These are phyloP conservation scores for Dactylonectria macrodidyma DNA, from an alignment of 2,329 filamentous ascomycete genomes.

Conservation along the genomic window DNA sequence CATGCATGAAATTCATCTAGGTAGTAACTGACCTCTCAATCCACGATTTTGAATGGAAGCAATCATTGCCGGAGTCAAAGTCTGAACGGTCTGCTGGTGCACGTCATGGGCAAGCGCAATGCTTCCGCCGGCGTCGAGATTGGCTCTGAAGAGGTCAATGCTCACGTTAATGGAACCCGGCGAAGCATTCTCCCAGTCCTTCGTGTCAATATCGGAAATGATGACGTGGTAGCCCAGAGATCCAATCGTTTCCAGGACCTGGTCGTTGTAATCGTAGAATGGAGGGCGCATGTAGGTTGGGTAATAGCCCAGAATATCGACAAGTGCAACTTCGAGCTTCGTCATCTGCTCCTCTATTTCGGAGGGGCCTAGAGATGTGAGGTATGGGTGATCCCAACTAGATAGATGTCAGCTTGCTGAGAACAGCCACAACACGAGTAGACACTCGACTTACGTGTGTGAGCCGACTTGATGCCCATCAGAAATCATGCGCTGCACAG, in stretches of 20 bases:
- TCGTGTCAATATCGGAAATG: slow-evolving; percentile 69
- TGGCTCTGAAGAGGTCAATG: slow-evolving; percentile 48
- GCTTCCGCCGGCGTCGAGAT: slow-evolving; percentile 51
- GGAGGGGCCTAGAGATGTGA: slow-evolving; percentile 45
- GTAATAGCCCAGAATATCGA: slow-evolving; percentile 48
- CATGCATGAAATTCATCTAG: background rate
- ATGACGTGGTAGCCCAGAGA: slow-evolving; percentile 65
- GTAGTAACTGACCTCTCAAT: slow-evolving; percentile 18
- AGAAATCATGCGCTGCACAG: slow-evolving; percentile 57
- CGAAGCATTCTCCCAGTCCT: slow-evolving; percentile 66
- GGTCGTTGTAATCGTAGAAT: slow-evolving; percentile 53
- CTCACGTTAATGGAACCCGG: slow-evolving; percentile 61
- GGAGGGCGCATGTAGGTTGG: slow-evolving; percentile 56
- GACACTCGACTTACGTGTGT: slow-evolving; percentile 53
- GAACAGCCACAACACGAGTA: slow-evolving; percentile 34
- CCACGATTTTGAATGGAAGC: slow-evolving; percentile 15
- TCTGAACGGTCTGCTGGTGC: slow-evolving; percentile 57
- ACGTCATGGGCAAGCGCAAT: slow-evolving; percentile 66
- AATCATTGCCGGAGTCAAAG: slow-evolving; percentile 46
- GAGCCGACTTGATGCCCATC: slow-evolving; percentile 70
- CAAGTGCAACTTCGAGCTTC: slow-evolving; percentile 48
- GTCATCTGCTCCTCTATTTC: slow-evolving; percentile 37
- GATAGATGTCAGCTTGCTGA: slow-evolving; percentile 28
- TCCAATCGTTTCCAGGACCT: slow-evolving; percentile 47
- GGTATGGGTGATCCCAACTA: slow-evolving; percentile 51